Base-by-base conservation (phyloP, 306 rosid species). In the Cercis canadensis region DNA sequence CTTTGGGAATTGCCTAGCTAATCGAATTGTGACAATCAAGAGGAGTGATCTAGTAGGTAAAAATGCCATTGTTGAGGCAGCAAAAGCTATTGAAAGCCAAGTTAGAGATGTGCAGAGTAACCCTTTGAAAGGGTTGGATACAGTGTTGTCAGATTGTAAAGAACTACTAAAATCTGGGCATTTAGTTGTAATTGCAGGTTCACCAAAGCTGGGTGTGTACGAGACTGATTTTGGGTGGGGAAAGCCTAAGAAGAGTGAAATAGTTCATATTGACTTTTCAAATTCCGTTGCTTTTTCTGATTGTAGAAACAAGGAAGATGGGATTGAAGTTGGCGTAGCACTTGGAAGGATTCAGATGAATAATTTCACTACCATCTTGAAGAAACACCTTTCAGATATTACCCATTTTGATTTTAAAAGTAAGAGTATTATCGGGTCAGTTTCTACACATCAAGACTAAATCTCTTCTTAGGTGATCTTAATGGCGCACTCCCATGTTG, bases 1-100 rank as follows among this genome's bases (percentile, higher is more conserved):
- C 49, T 85, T 78, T 14, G 87, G 87, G 3, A 83, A 83, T 11
- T 83, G 79, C 37, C 33, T 79, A 10, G 57, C 58, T 8, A 0
- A 57, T 16, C 57, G 67, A 12, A 16, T 29, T 5, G 79, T 37
- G 0, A 5, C 21, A 13, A 31, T 75, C 7, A 56, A 47, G 47
- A 71, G 49, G 71, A 29, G 75, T 11, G 63, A 67, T 46, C 49
- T 83, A n/a, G 44, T 75, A 12, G 84, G 79, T 47, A 65, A 12
- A 19, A 68, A 64, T 57, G 87, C 84, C 8, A 37, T 79, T 36
- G 39, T 57, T 24, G 57, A 51, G 12, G 87, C 82, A 1, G 75
- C 29, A 15, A 43, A 60, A 36, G 87, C 67, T 19, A 72, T 83
- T 55, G 82, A 80, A 44, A 41, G 32, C 15, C 31, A 36, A 52